Percentiles rank a stretch among this genome's conserved stretches.
phyloP scores from a whole-genome alignment of 83 land plant genomes.

The Thuja plicata region DNA sequence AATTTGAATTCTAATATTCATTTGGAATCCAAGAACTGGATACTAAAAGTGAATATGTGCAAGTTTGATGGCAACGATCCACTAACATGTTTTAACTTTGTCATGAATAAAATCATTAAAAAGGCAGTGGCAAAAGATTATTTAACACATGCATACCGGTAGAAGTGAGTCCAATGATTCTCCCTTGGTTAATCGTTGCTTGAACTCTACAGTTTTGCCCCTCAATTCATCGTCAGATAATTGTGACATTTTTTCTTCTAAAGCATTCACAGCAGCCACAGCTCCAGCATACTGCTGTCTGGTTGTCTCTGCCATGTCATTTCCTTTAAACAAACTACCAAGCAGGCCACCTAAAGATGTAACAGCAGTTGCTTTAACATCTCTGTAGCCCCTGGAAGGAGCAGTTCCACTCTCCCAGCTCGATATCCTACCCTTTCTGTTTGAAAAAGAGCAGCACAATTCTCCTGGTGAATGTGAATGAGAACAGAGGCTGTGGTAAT shows the following conservation, averaged over 20 bases:
- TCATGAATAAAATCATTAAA: slow-evolving; percentile 3
- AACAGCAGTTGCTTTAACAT: slow-evolving; percentile 4
- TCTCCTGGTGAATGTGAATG: slow-evolving; percentile 8
- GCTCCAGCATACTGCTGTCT: slow-evolving; percentile 60
- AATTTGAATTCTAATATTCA: too few relatives aligned
- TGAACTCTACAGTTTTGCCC: slow-evolving; percentile 60
- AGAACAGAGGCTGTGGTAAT: slow-evolving; percentile 2
- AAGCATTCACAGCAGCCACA: slow-evolving; percentile 56
- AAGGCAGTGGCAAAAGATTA: neutral
- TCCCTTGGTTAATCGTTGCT: slow-evolving; percentile 55
- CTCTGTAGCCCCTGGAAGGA: slow-evolving; percentile 7
- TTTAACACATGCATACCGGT: slow-evolving; percentile 51
- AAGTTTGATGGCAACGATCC: too few relatives aligned
- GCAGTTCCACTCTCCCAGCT: slow-evolving; percentile 11
- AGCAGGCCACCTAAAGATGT: slow-evolving; percentile 72
- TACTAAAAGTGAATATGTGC: too few relatives aligned
- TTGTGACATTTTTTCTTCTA: slow-evolving; percentile 62
- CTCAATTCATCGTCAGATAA: slow-evolving; percentile 75
- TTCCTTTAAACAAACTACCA: slow-evolving; percentile 77
- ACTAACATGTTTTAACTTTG: neutral
- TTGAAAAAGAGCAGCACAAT: neutral
- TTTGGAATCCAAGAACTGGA: too few relatives aligned
- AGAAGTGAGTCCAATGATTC: slow-evolving; percentile 84
- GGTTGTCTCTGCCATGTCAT: slow-evolving; percentile 80
- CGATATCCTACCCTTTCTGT: slow-evolving; percentile 10